Evolutionary conservation across 2,329 filamentous ascomycete genomes (phyloP).

Genomic region (Fusarium tanahbumbuense): DNA sequence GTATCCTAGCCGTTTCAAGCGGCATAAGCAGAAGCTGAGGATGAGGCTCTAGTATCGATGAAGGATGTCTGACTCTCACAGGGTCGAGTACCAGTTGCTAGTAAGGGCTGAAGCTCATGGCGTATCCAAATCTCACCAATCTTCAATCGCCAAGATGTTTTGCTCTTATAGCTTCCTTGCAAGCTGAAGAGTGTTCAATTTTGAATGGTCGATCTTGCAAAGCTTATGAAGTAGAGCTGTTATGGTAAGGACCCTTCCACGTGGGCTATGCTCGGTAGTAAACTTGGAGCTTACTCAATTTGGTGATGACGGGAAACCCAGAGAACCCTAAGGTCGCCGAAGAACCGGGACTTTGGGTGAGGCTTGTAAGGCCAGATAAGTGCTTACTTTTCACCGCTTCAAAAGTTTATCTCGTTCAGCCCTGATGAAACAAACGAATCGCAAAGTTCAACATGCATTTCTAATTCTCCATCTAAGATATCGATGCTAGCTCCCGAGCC

Average conservation of each 20-base stretch:
- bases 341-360: not conserved
- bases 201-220: not conserved
- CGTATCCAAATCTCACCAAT: not conserved
- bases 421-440: not conserved
- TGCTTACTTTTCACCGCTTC: not conserved
- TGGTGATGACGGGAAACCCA: not conserved
- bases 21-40: not conserved
- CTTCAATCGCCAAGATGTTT: too few species aligned
- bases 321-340: not conserved
- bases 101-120: not conserved
- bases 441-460: not conserved
- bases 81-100: too few species aligned
- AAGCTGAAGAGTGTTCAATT: not conserved
- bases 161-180: fast-evolving
- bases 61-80: not conserved
- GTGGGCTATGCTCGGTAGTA: too few species aligned
- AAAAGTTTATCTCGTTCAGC: not conserved
- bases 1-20: not conserved
- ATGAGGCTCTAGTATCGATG: not conserved
- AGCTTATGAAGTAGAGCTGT: not conserved
- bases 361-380: not conserved
- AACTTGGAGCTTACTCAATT: not conserved
- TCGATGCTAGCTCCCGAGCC: not conserved
- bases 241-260: not conserved
- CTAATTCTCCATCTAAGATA: not conserved